These are phyloP conservation scores for Taphrina betulina DNA, from an alignment of 1,139 yeast genomes.

Conservation along the genomic window DNA sequence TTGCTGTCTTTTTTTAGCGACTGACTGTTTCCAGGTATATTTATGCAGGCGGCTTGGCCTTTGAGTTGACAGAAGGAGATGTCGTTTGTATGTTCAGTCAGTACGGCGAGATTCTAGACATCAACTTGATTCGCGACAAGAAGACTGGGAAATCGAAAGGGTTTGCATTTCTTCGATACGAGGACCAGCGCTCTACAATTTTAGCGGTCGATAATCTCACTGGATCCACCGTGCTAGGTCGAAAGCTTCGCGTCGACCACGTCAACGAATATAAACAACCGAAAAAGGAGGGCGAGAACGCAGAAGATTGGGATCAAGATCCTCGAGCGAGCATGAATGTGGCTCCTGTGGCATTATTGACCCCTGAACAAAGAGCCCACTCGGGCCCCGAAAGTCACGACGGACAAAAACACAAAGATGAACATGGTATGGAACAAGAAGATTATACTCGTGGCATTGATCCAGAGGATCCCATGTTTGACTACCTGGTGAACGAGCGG, in stretches of 20 bases:
- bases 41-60: conserved; percentile 69
- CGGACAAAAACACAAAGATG: conserved; percentile 31
- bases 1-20: neutral
- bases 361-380: neutral
- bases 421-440: conserved; percentile 31
- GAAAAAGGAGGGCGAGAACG: conserved; percentile 35
- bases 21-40: conserved; percentile 18
- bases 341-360: conserved; percentile 32
- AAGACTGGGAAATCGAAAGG: conserved; percentile 71
- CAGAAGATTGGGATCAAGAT: conserved; percentile 35
- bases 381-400: conserved; percentile 10
- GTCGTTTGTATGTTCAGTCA: conserved; percentile 78
- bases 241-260: conserved; percentile 70
- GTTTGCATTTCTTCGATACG: conserved; percentile 79
- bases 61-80: conserved; percentile 68
- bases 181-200: conserved; percentile 74
- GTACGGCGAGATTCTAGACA: conserved; percentile 80
- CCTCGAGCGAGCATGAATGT: conserved; percentile 33
- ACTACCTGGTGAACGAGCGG: conserved; percentile 35
- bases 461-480: conserved; percentile 39
- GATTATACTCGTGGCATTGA: conserved; percentile 34
- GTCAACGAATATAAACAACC: conserved; percentile 56
- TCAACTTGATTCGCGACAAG: conserved; percentile 68
- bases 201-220: conserved; percentile 75
- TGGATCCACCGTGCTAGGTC: conserved; percentile 63